These are phyloP conservation scores for Fagopyrum homotropicum DNA, from an alignment of 148 eudicot genomes.

Conservation along the genomic window DNA sequence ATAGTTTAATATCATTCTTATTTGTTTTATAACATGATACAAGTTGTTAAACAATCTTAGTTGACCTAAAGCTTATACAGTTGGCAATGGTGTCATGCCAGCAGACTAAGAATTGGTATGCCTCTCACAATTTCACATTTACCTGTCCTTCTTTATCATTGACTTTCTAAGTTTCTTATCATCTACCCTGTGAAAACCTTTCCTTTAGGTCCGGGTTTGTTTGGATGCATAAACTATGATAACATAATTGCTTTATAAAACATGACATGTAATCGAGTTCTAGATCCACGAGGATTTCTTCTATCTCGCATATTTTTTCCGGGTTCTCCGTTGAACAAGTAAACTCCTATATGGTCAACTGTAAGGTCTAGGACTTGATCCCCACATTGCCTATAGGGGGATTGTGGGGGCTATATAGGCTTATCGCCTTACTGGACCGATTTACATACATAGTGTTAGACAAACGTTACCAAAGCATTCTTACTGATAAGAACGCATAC, in stretches of 20 bases:
- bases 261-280: too few species aligned
- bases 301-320: neutral
- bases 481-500: neutral
- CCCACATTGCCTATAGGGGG: too few species aligned
- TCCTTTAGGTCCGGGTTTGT: too few species aligned
- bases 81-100: conserved; percentile 9
- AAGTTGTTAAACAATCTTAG: conserved; percentile 1
- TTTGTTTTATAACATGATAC: neutral
- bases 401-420: too few species aligned
- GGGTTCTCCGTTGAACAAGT: neutral
- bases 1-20: neutral
- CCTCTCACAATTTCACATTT: neutral
- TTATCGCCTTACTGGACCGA: too few species aligned
- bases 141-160: neutral
- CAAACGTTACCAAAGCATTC: too few species aligned
- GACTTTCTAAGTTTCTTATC: neutral
- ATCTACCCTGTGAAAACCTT: neutral
- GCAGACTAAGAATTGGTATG: conserved; percentile 2
- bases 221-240: too few species aligned
- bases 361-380: too few species aligned
- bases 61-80: conserved; percentile 9
- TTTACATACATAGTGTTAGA: too few species aligned
- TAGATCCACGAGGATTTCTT: neutral
- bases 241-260: too few species aligned
- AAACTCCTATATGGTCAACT: neutral